phyloP scores from a whole-genome alignment of 2,329 filamentous ascomycete genomes.

The Stemphylium vesicarium region DNA sequence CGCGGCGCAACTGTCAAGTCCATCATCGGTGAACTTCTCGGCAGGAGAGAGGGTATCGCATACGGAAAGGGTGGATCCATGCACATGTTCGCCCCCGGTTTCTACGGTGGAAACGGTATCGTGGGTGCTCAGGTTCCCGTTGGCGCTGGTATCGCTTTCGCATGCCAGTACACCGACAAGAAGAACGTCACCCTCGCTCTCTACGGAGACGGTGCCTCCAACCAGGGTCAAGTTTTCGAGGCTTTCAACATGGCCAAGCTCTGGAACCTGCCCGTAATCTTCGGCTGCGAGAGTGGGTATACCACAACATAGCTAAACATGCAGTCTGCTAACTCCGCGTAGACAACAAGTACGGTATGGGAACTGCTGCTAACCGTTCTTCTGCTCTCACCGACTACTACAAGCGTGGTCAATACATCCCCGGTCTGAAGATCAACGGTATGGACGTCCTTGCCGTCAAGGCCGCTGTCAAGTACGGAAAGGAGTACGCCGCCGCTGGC shows the following conservation, averaged over 20 bases:
- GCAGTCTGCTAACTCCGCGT: slow-evolving; percentile 24
- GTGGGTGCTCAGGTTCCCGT: slow-evolving; percentile 98
- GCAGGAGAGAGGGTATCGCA: slow-evolving; percentile 93
- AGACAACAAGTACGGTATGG: slow-evolving; percentile 99
- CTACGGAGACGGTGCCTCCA: slow-evolving; percentile 97
- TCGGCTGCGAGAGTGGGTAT: slow-evolving; percentile 93
- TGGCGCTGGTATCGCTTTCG: slow-evolving; percentile 94
- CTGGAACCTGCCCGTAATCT: slow-evolving; percentile 94
- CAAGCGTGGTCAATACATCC: slow-evolving; percentile 99
- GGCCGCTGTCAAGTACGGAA: slow-evolving; percentile 92
- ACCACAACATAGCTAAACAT: not conserved
- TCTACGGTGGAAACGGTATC: slow-evolving; percentile 99
- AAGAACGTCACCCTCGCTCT: slow-evolving; percentile 87
- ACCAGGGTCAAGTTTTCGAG: slow-evolving; percentile 99
- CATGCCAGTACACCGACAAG: slow-evolving; percentile 89
- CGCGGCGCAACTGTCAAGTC: slow-evolving; percentile 73
- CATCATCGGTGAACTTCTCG: slow-evolving; percentile 57
- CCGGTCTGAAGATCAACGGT: slow-evolving; percentile 98
- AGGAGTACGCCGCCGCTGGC: slow-evolving; percentile 80
- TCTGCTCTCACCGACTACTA: slow-evolving; percentile 99
- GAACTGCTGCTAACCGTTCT: slow-evolving; percentile 91
- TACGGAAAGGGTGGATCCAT: slow-evolving; percentile 99
- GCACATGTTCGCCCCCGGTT: slow-evolving; percentile 99
- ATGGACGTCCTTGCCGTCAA: slow-evolving; percentile 99
- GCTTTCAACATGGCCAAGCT: slow-evolving; percentile 99